Evolutionary conservation across 768 basidiomycete genomes (phyloP).

Genomic region (Cyathus striatus): DNA sequence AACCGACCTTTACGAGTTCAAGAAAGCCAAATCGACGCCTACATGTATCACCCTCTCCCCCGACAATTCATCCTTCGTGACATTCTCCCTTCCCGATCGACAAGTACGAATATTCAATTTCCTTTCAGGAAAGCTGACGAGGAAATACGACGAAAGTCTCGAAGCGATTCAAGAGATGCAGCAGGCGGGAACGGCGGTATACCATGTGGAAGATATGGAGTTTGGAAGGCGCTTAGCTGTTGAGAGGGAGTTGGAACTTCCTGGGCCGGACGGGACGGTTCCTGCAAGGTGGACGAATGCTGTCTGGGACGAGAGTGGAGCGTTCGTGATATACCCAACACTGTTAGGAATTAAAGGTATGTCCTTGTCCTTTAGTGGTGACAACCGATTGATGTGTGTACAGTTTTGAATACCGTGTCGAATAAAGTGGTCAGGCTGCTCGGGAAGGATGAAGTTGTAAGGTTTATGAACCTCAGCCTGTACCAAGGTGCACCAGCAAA

Average conservation of each 20-base stretch:
- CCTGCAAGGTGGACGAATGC: slow-evolving; percentile 83
- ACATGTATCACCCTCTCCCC: slow-evolving; percentile 92
- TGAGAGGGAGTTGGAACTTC: slow-evolving; percentile 86
- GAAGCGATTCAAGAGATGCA: slow-evolving; percentile 97
- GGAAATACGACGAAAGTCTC: slow-evolving; percentile 94
- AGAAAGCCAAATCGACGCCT: slow-evolving; percentile 91
- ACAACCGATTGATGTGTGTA: neutral
- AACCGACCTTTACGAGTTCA: slow-evolving; percentile 96
- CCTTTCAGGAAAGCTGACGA: slow-evolving; percentile 80
- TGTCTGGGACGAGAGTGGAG: slow-evolving; percentile 97
- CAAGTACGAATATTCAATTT: slow-evolving; percentile 94
- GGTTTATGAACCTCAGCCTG: slow-evolving; percentile 82
- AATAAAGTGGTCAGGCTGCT: slow-evolving; percentile 86
- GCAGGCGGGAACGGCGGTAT: slow-evolving; percentile 91
- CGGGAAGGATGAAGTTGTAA: slow-evolving; percentile 90
- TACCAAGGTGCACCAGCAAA: slow-evolving; percentile 96
- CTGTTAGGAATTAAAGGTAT: slow-evolving; percentile 92
- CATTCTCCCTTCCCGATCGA: slow-evolving; percentile 90
- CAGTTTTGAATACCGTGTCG: slow-evolving; percentile 92
- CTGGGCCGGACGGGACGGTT: slow-evolving; percentile 65
- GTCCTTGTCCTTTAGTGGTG: neutral
- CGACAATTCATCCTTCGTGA: slow-evolving; percentile 83
- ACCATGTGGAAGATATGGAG: slow-evolving; percentile 97
- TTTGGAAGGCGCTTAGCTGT: slow-evolving; percentile 94
- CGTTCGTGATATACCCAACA: slow-evolving; percentile 91